Evolutionary conservation across 768 basidiomycete genomes (phyloP).

Genomic region (Hericium coralloides): DNA sequence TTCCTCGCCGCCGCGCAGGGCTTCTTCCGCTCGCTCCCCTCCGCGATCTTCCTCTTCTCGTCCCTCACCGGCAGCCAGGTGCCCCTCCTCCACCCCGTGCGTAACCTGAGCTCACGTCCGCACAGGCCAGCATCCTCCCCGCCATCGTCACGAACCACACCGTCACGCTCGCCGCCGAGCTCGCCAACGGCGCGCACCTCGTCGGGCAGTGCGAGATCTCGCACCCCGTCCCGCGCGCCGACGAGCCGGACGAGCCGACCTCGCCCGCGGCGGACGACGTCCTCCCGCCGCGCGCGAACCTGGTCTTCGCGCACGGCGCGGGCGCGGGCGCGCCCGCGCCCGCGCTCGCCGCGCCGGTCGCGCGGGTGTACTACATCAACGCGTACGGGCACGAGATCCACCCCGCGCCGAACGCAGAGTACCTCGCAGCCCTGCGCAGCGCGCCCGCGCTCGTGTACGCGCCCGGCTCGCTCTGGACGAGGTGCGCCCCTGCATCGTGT

Average conservation of each 20-base stretch:
- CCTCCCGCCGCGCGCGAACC: slow-evolving; percentile 35
- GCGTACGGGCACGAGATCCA: slow-evolving; percentile 89
- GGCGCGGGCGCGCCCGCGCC: too few species aligned
- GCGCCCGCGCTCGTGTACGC: slow-evolving; percentile 79
- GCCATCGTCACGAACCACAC: slow-evolving; percentile 91
- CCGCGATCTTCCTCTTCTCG: slow-evolving; percentile 89
- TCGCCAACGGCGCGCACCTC: slow-evolving; percentile 69
- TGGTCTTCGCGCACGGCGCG: slow-evolving; percentile 48
- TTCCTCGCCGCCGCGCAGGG: slow-evolving; percentile 83
- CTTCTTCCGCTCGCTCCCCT: slow-evolving; percentile 88
- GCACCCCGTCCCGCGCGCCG: slow-evolving; percentile 47
- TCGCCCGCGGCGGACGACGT: too few species aligned
- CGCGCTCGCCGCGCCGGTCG: neutral
- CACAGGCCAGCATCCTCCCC: slow-evolving; percentile 72
- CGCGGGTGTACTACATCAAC: slow-evolving; percentile 84
- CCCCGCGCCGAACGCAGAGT: slow-evolving; percentile 79
- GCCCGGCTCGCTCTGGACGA: slow-evolving; percentile 93
- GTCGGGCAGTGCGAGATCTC: slow-evolving; percentile 94
- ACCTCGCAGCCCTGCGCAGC: slow-evolving; percentile 49
- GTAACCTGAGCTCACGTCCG: slow-evolving; percentile 3
- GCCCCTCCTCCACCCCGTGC: slow-evolving; percentile 1
- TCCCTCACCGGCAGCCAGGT: slow-evolving; percentile 78
- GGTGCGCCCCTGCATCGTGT: slow-evolving; percentile 31
- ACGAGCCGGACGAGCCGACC: slow-evolving; percentile 22
- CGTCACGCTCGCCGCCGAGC: slow-evolving; percentile 89